Evolutionary conservation across 805 yeast species (phyloP), one percentile per base, ranked within the genome.

Genomic region (Candida coquimbonensis): DNA sequence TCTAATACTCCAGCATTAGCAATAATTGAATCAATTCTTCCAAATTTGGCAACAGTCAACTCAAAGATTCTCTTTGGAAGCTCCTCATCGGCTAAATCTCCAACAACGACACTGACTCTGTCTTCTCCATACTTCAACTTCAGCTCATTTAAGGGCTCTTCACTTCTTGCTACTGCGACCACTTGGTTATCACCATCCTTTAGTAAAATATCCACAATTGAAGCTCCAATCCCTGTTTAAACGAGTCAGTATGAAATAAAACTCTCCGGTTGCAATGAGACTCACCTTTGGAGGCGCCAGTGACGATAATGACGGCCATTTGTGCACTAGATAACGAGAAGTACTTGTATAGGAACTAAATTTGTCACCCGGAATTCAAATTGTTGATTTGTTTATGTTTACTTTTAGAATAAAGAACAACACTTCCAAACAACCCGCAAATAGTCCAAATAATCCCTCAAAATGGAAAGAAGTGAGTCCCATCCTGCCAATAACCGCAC

Each of bases 1-100:
- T 79, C 89, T 49, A 93, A 68, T 0, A 83, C 78, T 7, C 96
- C 96, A 1, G 96, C 96, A 62, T 87, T 87, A 33, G 87, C 82
- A 37, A 87, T 71, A 16, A 86, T 57, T 0, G 86, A 73, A 58
- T 85, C 79, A 36, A 88, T 64, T 17, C 63, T 63, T 2, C 88
- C 87, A 57, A 75, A 81, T 42, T 66, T 67, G 6, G 56, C 52
- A 7, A 77, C 55, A 1, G 87, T 77, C 16, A 62, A 42, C 0
- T 64, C 59, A 12, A 85, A 65, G 1, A 80, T 69, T 6, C 58
- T 12, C 21, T 11, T 13, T 16, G 37, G 19, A 49, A 3, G 59
- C 49, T 12, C 7, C 72, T 56, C 0, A 68, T 64, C 1, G 13
- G 9, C 51, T 49, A 2, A 64, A 58, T 87, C 93, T 0, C 86